Evolutionary conservation across 495 filamentous ascomycete species (phyloP).

Genomic region (Trichoderma asperelloides): DNA sequence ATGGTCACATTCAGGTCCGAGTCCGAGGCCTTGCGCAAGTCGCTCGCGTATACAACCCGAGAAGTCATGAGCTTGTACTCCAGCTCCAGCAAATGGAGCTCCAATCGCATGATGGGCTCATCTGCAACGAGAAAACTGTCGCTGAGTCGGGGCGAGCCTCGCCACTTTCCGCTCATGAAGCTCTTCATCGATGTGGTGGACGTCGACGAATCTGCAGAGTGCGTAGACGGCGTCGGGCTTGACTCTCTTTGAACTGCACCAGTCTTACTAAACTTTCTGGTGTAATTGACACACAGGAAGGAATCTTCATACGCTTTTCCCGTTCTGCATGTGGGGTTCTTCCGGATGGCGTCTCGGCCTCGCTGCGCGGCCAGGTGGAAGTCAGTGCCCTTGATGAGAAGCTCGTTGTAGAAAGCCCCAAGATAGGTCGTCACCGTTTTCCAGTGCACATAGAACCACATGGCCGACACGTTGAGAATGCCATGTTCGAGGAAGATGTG

Average conservation of each 20-base stretch:
- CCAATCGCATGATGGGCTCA: neutral
- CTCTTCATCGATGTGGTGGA: neutral
- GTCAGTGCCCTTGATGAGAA: constrained; percentile 2
- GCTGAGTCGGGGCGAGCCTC: neutral
- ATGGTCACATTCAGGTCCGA: neutral
- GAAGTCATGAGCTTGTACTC: constrained; percentile 9
- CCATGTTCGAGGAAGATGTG: constrained; percentile 8
- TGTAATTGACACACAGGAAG: constrained; percentile 10
- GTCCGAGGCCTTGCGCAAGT: neutral
- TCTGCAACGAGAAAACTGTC: neutral
- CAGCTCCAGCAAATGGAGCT: constrained; percentile 7
- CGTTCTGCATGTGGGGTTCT: neutral
- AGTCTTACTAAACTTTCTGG: neutral
- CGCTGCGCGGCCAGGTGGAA: constrained; percentile 7
- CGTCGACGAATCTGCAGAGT: neutral
- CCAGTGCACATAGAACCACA: constrained; percentile 9
- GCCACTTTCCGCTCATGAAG: constrained; percentile 6
- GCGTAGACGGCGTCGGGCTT: neutral
- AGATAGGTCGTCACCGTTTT: constrained; percentile 2
- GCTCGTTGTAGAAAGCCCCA: constrained; percentile 5
- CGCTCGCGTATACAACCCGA: constrained; percentile 6
- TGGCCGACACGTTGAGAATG: constrained; percentile 7
- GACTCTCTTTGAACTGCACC: neutral
- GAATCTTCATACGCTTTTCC: neutral
- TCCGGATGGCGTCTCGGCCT: constrained; percentile 1